phyloP scores from a whole-genome alignment of 1,284 basidiomycete genomes.

The Leccinum solheimii region DNA sequence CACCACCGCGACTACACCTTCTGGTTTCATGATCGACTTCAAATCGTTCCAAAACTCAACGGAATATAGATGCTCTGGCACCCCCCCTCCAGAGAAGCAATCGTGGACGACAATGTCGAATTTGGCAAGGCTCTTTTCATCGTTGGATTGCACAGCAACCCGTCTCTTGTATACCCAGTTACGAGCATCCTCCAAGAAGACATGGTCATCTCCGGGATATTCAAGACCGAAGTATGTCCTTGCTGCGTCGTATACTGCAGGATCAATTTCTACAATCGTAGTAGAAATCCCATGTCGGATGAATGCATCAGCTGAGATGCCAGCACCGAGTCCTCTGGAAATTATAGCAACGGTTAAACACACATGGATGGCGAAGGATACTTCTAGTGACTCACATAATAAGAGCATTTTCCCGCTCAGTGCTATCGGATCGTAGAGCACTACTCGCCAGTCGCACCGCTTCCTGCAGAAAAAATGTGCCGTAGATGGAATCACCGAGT shows the following conservation, averaged over 20 bases:
- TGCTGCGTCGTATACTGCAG: conserved; percentile 83
- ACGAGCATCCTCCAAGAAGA: conserved; percentile 78
- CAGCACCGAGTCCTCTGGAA: conserved; percentile 79
- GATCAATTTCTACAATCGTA: conserved; percentile 85
- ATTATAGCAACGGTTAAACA: conserved; percentile 7
- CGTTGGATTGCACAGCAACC: conserved; percentile 32
- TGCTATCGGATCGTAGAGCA: conserved; percentile 37
- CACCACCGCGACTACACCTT: conserved; percentile 81
- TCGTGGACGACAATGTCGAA: conserved; percentile 88
- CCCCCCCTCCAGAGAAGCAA: conserved; percentile 86
- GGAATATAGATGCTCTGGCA: conserved; percentile 83
- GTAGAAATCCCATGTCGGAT: conserved; percentile 64
- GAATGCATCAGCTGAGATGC: conserved; percentile 76
- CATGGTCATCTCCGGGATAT: conserved; percentile 52
- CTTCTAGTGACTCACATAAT: conserved; percentile 58
- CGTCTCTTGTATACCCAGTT: conserved; percentile 54
- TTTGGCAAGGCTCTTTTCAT: conserved; percentile 29
- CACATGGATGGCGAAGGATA: background rate
- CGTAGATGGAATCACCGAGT: conserved; percentile 80
- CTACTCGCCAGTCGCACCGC: conserved; percentile 67
- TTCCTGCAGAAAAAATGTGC: conserved; percentile 84
- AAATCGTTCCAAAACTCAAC: conserved; percentile 78
- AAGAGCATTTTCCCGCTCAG: conserved; percentile 53
- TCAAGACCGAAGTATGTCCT: conserved; percentile 74
- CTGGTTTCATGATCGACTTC: conserved; percentile 60